Percentiles rank a stretch among this genome's conserved stretches.
phyloP scores from a whole-genome alignment of 768 basidiomycete species.

The Mrakia blollopis region DNA sequence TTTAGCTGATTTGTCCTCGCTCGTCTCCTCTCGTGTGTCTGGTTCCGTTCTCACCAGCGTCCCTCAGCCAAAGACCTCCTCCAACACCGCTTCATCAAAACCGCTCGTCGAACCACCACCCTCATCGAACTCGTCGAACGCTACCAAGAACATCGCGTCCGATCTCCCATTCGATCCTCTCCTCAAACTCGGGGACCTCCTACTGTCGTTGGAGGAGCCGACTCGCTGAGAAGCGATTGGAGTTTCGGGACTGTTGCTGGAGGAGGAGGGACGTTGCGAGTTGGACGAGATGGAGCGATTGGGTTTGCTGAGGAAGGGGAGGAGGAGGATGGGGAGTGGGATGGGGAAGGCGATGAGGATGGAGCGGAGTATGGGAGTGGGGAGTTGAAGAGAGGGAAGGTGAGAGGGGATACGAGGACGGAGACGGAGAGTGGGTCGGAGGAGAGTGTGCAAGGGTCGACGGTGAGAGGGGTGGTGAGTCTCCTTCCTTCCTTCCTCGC shows the following conservation, averaged over 20 bases:
- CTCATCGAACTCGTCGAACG: conserved; percentile 85
- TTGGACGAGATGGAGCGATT: conserved; percentile 8
- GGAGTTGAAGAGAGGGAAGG: not conserved
- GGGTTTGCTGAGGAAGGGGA: conserved; percentile 32
- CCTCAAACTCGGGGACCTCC: not conserved
- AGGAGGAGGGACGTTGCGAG: conserved; percentile 14
- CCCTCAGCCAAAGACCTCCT: conserved; percentile 87
- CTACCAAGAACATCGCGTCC: conserved; percentile 67
- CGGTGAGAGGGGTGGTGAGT: conserved; percentile 23
- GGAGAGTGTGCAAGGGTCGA: conserved; percentile 27
- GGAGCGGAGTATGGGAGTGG: conserved; percentile 32
- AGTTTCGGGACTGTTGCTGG: conserved; percentile 76
- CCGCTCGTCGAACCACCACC: conserved; percentile 68
- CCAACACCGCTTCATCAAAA: conserved; percentile 85
- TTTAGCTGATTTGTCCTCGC: too few relatives aligned
- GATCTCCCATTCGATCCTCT: conserved; percentile 41
- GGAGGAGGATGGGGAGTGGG: conserved; percentile 32
- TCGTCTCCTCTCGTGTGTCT: not conserved
- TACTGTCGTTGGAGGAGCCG: not conserved
- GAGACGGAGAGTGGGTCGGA: not conserved
- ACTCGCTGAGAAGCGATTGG: conserved; percentile 81
- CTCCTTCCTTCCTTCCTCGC: not conserved
- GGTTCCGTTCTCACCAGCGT: conserved; percentile 52
- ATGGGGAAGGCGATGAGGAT: conserved; percentile 34
- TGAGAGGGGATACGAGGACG: not conserved